phyloP scores from a whole-genome alignment of 305 asterid genomes.

The Ajuga reptans region DNA sequence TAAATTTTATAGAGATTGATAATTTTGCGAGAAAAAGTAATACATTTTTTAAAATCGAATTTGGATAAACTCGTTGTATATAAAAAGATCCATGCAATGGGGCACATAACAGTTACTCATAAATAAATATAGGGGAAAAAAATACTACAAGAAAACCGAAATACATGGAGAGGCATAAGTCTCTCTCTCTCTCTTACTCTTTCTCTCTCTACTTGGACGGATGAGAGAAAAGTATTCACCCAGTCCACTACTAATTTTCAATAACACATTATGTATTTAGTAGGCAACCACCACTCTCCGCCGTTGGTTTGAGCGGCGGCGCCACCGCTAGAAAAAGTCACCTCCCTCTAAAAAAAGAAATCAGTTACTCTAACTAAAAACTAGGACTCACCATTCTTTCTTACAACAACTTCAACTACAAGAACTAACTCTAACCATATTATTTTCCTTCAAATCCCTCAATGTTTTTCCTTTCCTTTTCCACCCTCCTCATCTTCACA shows the following conservation, averaged over 20 bases:
- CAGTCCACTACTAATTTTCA: conserved; percentile 25
- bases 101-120: no score
- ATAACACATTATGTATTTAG: not conserved
- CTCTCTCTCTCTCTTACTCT: no score
- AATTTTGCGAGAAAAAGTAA: no score
- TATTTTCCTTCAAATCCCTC: not conserved
- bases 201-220: conserved; percentile 28
- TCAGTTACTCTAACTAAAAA: conserved; percentile 50
- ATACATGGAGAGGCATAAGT: conserved; percentile 17
- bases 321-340: conserved; percentile 37
- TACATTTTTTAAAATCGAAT: no score
- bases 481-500: not conserved
- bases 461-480: not conserved
- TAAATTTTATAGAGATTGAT: no score
- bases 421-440: conserved; percentile 30
- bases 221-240: conserved; percentile 47
- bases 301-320: conserved; percentile 41
- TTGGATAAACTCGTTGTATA: no score
- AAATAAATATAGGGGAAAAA: not conserved
- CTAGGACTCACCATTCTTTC: conserved; percentile 52
- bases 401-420: conserved; percentile 44
- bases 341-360: conserved; percentile 34
- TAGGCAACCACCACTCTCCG: conserved; percentile 16
- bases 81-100: no score
- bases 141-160: conserved; percentile 11